phyloP scores from a whole-genome alignment of 164 flowering plant species.

The Magnolia officinalis region DNA sequence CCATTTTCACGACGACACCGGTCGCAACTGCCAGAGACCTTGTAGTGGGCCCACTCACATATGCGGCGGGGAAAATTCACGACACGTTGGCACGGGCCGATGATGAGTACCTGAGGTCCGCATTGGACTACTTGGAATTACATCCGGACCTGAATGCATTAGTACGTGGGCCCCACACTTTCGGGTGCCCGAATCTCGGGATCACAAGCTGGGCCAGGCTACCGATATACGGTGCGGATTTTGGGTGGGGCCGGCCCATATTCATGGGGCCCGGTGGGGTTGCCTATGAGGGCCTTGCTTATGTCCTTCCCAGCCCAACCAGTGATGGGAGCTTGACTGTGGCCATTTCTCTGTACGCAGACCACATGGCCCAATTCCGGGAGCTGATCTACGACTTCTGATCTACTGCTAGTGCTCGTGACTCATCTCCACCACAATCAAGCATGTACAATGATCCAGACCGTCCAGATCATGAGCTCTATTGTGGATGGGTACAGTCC shows the following conservation, averaged over 20 bases:
- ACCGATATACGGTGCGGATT: constrained; percentile 23
- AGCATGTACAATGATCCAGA: no score
- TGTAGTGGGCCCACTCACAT: constrained; percentile 14
- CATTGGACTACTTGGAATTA: constrained; percentile 58
- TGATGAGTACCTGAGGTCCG: constrained; percentile 33
- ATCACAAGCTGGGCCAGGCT: constrained; percentile 35
- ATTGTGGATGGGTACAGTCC: no score
- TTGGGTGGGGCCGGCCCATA: constrained; percentile 55
- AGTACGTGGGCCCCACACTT: constrained; percentile 49
- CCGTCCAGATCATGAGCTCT: no score
- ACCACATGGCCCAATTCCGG: no score
- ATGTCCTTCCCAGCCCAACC: constrained; percentile 26
- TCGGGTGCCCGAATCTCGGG: constrained; percentile 34
- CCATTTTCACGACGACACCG: constrained; percentile 5
- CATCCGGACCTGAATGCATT: constrained; percentile 58
- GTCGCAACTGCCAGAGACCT: constrained; percentile 20
- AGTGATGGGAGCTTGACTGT: no score
- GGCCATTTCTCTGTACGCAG: no score
- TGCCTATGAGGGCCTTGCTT: constrained; percentile 33
- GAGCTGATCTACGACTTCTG: neutral
- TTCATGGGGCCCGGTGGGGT: constrained; percentile 36
- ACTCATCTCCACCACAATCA: no score
- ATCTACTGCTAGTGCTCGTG: no score
- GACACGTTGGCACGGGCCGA: constrained; percentile 33
- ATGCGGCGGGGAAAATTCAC: constrained; percentile 42